Evolutionary conservation across 345 rosid species (phyloP), one percentile per base, ranked within the genome.

Genomic region (Brassica napus): DNA sequence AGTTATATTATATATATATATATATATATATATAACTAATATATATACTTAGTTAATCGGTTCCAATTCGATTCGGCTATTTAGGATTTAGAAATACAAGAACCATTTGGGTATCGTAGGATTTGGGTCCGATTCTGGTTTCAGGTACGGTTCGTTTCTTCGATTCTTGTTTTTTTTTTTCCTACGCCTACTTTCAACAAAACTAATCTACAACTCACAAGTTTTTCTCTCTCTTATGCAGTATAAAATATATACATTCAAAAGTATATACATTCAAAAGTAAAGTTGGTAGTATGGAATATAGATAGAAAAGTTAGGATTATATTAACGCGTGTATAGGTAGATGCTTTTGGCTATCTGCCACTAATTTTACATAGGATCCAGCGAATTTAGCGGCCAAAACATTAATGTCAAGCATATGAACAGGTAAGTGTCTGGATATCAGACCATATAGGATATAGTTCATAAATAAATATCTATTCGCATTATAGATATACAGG

Each of bases 291-390:
- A 58, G 1, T 8, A 21, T 16, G 9, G 2, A 68, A 75, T 8
- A 10, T 39, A 42, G 9, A 28, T 15, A 4, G 31, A 18, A 34
- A 34, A 32, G n/a, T 18, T 67, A 23, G 32, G 1, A 65, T 7
- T 4, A 35, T n/a, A 32, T 26, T 8, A 49, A 37, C 14, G 32
- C 32, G 39, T 15, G 34, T 21, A 23, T 1, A 57, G 31, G 23
- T 34, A 68, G 15, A 74, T 54, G 69, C 69, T 35, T 74, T 54
- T 68, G 11, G 70, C 11, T 68, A 24, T 75, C 57, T 69, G 24
- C 68, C 30, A 80, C 63, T 28, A 63, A 30, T 64, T 39, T 64
- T 30, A 70, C 83, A 70, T 80, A 80, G 79, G 83, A 80, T 80
- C 79, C 76, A 21, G 58, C 60, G 42, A 74, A 35, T 55, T 32